Evolutionary conservation across 2,329 filamentous ascomycete species (phyloP), one percentile per base, ranked within the genome.

Genomic region (Neonectria neomacrospora): DNA sequence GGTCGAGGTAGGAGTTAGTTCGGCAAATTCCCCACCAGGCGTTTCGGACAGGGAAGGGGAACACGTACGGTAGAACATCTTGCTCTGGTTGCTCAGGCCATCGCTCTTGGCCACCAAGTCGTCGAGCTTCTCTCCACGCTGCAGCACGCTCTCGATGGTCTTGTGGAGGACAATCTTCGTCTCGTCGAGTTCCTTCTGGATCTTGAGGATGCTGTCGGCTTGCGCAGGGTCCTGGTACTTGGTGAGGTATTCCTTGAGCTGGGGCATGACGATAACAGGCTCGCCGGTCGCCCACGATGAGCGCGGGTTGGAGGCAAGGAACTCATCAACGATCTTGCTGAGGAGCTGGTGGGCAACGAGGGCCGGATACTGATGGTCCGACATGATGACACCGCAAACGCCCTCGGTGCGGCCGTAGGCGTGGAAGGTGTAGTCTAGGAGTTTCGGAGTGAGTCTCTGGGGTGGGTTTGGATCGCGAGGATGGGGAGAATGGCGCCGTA

Each of bases 91-190:
- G 80, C 93, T 97, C 74, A 99, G 80, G 12, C 90, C 93, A 73
- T 97, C 93, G 74, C 93, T 97, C 88, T 98, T 98, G 68, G 90
- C 90, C 48, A 98, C 95, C 72, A 99, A 81, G 73, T 91, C 92
- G 76, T 98, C 95, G 71, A 99, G 93, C 86, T 97, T 98, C 88
- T 98, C 94, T 44, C 94, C 96, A 66, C 96, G 88, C 83, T 97
- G 91, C 74, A 97, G 80, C 55, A 85, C 90, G 74, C 88, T 92
- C 83, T 97, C 91, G 73, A 97, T 97, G 47, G 96, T 97, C 87
- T 98, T 97, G 82, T 98, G 94, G 73, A 99, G 85, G 63, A 97
- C 91, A 76, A 97, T 94, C 87, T 97, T 98, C 65, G 95, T 98
- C 85, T 97, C 94, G 76, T 98, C 94, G 65, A 99, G 85, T 82